phyloP scores from a whole-genome alignment of 768 basidiomycete species.

The Cystobasidium onofrii region DNA sequence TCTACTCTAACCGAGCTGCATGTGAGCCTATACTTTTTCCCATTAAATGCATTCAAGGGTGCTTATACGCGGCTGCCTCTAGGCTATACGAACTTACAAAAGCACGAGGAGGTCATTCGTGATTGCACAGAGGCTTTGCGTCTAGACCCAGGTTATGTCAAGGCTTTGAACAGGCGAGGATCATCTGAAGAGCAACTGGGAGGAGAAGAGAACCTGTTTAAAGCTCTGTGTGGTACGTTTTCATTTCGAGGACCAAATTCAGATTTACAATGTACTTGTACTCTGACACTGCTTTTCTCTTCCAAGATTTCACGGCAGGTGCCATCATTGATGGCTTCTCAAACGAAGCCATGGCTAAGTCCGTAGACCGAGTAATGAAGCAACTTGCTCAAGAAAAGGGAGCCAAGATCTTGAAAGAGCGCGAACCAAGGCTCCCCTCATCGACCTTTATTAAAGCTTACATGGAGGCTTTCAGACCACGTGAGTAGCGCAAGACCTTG shows the following conservation, averaged over 20 bases:
- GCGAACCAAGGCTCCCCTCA: conserved; percentile 76
- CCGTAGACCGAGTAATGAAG: conserved; percentile 89
- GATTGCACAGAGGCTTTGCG: conserved; percentile 85
- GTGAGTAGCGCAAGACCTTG: conserved; percentile 49
- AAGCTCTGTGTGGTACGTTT: conserved; percentile 34
- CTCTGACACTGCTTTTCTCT: background rate
- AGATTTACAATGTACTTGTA: background rate
- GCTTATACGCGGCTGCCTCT: background rate
- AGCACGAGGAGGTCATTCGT: conserved; percentile 68
- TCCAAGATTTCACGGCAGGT: conserved; percentile 83
- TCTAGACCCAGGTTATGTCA: conserved; percentile 76
- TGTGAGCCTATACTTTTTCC: conserved; percentile 53
- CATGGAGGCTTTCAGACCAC: conserved; percentile 88
- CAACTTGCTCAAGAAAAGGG: conserved; percentile 67
- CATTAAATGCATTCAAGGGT: background rate
- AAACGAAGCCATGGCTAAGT: conserved; percentile 64
- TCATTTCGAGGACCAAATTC: background rate
- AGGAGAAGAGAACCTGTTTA: conserved; percentile 55
- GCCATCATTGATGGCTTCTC: conserved; percentile 90
- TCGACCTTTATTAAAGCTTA: conserved; percentile 84
- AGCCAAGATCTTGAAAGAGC: conserved; percentile 61
- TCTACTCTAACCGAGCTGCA: conserved; percentile 93
- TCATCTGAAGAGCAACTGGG: conserved; percentile 71
- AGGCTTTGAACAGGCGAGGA: conserved; percentile 58
- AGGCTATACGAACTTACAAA: conserved; percentile 85